Base-by-base conservation (phyloP, 169 alveolate genomes). In the Eimeria sp. region DNA sequence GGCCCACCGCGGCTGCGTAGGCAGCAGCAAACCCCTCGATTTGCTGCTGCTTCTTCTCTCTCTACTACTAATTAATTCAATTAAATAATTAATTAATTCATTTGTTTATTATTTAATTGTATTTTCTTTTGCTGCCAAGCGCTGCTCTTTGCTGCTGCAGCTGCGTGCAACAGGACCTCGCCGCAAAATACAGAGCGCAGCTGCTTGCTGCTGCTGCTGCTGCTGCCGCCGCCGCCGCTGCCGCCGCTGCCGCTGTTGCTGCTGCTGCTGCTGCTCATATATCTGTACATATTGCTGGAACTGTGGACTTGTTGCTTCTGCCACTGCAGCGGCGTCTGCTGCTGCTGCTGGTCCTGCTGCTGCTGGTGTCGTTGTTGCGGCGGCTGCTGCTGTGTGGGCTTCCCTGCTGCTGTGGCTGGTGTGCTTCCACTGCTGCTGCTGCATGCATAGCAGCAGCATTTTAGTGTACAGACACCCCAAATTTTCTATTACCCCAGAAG, bases 381-480 rank as follows among this genome's bases (percentile, higher is more conserved):
- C 22, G 5, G 76, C 40, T 67, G 43, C 22, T 67, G 76, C 40
- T 67, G 43, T 22, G 76, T 27, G 27, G 76, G 45, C 25, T 22
- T 67, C 25, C 40, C 43, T 67, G 43, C 76, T 67, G 76, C 40
- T 13, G 76, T 67, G 10, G 40, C 40, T 16, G 25, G 76, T 43
- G 40, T 34, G 40, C 40, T 34, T 34, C 40, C 40, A 34, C 40
- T 34, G 40, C 40, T 34, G 40, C 43, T 25, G 76, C 76, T 5
- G 76, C 76, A 67, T 67, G 76, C 30, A 67, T 3, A 54, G 76
- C 76, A 67, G 76, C 76, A 67, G 43, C 16, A 25, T 67, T 67
- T 30, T 2, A 10, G 76, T 5, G 63, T 54, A 54, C 63, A 16
- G 11, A 54, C 63, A 54, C 63, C 63, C 63, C 63, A 54, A 4